phyloP scores from a whole-genome alignment of 1,284 basidiomycete genomes.

The Puccinia hordei region DNA sequence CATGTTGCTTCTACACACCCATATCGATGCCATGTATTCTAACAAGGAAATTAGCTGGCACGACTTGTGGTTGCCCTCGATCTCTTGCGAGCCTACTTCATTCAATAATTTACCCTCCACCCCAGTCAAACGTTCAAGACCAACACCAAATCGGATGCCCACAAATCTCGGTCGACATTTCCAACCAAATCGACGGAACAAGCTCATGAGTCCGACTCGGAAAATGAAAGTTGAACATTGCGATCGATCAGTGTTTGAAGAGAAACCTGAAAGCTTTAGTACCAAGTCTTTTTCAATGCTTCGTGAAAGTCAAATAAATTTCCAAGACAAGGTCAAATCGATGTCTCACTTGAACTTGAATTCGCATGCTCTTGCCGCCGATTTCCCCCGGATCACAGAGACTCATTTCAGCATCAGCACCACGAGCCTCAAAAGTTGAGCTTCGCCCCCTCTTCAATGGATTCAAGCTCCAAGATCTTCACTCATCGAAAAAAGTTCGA shows the following conservation, averaged over 20 bases:
- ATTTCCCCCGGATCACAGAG: background rate
- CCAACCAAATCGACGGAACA: background rate
- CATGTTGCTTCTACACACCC: slow-evolving; percentile 14
- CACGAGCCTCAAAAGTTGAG: slow-evolving; percentile 2
- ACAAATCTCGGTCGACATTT: background rate
- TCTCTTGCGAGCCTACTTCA: background rate
- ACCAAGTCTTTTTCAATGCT: background rate
- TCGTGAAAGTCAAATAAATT: background rate
- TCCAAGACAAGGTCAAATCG: background rate
- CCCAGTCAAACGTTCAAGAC: background rate
- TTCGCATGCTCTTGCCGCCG: background rate
- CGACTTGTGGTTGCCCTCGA: slow-evolving; percentile 29
- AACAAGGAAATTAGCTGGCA: slow-evolving; percentile 27
- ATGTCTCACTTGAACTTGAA: background rate
- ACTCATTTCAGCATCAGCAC: slow-evolving; percentile 3
- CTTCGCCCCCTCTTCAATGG: background rate
- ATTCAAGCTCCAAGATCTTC: background rate
- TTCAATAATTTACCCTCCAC: background rate
- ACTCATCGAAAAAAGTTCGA: slow-evolving; percentile 25
- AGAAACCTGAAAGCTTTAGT: background rate
- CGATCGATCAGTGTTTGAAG: background rate
- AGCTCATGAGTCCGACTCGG: background rate
- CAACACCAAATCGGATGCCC: background rate
- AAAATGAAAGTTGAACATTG: background rate
- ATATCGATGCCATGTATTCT: slow-evolving; percentile 13